Evolutionary conservation across 768 basidiomycete genomes (phyloP), one percentile per base, ranked within the genome.

Genomic region (Pholiota microspora): DNA sequence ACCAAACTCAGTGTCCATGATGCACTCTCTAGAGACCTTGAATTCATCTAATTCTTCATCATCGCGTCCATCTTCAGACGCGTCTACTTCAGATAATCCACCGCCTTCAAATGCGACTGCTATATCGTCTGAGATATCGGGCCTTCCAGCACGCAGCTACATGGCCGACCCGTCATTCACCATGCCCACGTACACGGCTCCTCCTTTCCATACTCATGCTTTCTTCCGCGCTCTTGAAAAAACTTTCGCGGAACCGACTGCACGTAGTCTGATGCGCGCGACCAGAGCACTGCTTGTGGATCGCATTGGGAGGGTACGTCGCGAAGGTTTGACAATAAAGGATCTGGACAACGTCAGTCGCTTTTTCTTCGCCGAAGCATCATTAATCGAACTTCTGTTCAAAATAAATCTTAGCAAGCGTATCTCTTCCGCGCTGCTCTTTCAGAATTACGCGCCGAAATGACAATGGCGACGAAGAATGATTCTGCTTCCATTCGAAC

Each of bases 371-470:
- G 16, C 21, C 15, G 15, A 12, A 42, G 31, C n/a, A n/a, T n/a
- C n/a, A 21, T 38, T 24, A 34, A 48, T 51, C 40, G 38, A 28
- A 36, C 47, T n/a, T 38, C 21, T 15, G 7, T 24, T 28, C 23
- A 38, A 34, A n/a, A 38, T 21, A 24, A 44, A 38, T 49, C 34
- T 59, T 63, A 97, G 93, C 92, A 95, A 86, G 94, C 94, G 15
- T 98, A 98, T 69, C 76, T 98, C 28, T 97, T 97, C 71, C 85
- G 88, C 44, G 97, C 97, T 16, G 97, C 96, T 0, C 70, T 98
- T 32, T 91, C 91, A 1, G 94, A 98, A 67, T 75, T 96, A 45
- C 81, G 92, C 16, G 88, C 90, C 3, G 95, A 97, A 66, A 81
- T 92, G 25, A 86, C 88, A 3, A 82, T 92, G 63, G 83, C 81